Conservation (phyloP, 805 yeast species). For the Candida ovalis region DNA sequence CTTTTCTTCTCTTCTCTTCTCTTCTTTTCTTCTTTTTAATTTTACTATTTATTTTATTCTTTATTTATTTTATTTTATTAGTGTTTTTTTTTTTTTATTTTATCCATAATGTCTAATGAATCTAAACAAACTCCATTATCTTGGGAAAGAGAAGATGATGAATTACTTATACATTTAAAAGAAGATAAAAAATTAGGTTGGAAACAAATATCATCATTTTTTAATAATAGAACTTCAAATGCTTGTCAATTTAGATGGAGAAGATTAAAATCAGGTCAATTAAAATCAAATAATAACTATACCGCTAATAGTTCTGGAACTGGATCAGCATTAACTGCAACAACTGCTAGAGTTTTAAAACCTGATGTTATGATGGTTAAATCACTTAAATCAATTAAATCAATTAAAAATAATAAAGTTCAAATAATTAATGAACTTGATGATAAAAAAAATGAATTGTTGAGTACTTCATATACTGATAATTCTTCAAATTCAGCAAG, state of each 20-base stretch:
- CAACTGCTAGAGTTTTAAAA: background rate
- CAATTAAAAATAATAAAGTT: background rate
- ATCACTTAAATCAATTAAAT: background rate
- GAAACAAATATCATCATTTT: conserved; percentile 80
- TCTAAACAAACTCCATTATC: conserved; percentile 26
- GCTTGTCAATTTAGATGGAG: conserved; percentile 92
- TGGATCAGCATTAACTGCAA: no score
- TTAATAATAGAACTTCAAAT: conserved; percentile 76
- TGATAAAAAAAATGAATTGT: background rate
- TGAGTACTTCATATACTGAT: background rate
- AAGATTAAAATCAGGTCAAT: conserved; percentile 47
- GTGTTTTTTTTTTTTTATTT: no score
- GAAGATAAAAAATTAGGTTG: conserved; percentile 82
- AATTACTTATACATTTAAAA: conserved; percentile 66
- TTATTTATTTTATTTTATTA: background rate
- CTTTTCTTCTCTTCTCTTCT: background rate
- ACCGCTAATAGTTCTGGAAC: no score
- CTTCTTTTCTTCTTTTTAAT: background rate
- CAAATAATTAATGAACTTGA: background rate
- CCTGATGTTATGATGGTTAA: background rate
- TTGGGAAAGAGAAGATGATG: conserved; percentile 78
- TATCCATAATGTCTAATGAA: background rate
- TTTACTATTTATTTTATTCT: background rate
- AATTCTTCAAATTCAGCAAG: background rate
- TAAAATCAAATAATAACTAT: conserved; percentile 18